These are phyloP conservation scores for Chlamydomonas sp. DNA, from an alignment of 139 green algal species.

Conservation along the genomic window DNA sequence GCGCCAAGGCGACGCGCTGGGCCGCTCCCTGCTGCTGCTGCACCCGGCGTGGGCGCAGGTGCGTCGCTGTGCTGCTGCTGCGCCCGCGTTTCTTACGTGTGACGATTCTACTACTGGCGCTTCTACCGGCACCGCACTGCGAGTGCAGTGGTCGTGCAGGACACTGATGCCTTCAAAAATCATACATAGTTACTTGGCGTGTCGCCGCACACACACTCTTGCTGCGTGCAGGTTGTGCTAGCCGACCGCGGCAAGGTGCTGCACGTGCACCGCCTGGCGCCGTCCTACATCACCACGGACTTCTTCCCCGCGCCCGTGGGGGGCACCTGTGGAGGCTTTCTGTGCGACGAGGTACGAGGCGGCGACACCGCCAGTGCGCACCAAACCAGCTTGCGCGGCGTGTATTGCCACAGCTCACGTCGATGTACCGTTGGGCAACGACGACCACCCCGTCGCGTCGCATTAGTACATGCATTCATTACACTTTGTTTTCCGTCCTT, in stretches of 20 bases:
- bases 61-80: neutral
- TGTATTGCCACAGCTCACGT: neutral
- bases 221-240: neutral
- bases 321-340: constrained; percentile 67
- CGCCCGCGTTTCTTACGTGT: no score
- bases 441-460: no score
- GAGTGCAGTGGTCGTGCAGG: no score
- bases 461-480: neutral
- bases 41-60: constrained; percentile 74
- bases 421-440: neutral
- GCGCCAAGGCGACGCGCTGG: constrained; percentile 55
- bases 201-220: neutral
- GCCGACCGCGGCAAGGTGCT: constrained; percentile 5
- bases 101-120: no score
- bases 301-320: constrained; percentile 39
- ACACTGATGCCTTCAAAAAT: no score
- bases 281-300: neutral
- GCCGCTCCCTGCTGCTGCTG: constrained; percentile 54
- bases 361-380: no score
- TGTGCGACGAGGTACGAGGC: constrained; percentile 54
- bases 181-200: no score
- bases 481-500: neutral
- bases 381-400: no score
- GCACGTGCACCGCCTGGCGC: constrained; percentile 15
- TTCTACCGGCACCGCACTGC: no score